These are phyloP conservation scores for Amanita polypyramis DNA, from an alignment of 768 basidiomycete species.

Conservation along the genomic window DNA sequence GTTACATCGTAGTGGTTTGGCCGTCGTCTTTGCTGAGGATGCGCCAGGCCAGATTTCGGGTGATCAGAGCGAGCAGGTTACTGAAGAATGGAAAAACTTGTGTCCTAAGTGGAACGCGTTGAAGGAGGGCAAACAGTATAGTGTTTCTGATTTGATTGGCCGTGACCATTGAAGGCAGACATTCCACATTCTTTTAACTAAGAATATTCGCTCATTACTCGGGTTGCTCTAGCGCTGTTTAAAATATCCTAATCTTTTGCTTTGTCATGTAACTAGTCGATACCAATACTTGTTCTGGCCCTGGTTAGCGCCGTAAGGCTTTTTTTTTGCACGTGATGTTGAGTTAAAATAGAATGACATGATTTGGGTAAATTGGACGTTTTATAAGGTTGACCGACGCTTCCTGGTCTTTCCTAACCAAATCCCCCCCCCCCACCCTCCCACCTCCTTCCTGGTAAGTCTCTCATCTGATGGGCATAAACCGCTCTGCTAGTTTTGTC, in stretches of 20 bases:
- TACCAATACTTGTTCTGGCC: no score
- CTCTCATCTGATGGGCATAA: neutral
- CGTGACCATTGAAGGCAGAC: no score
- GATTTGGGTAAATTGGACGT: neutral
- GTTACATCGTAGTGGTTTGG: conserved; percentile 1
- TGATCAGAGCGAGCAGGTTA: neutral
- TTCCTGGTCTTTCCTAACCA: neutral
- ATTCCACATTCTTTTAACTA: no score
- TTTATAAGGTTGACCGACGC: neutral
- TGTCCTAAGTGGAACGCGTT: conserved; percentile 4
- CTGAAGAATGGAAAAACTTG: conserved; percentile 3
- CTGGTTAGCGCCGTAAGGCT: no score
- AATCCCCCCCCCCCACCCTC: neutral
- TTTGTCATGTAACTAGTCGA: neutral
- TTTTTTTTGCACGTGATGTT: neutral
- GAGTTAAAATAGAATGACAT: conserved; percentile 4
- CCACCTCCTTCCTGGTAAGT: neutral
- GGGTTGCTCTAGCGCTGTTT: no score
- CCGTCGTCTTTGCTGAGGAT: conserved; percentile 6
- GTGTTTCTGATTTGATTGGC: neutral
- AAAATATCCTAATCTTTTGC: no score
- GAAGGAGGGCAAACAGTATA: conserved; percentile 3
- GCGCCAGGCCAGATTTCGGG: neutral
- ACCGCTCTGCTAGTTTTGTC: neutral
- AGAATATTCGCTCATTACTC: no score